phyloP scores from a whole-genome alignment of 352 stramenopile species.

The Pythium rishiriense region DNA sequence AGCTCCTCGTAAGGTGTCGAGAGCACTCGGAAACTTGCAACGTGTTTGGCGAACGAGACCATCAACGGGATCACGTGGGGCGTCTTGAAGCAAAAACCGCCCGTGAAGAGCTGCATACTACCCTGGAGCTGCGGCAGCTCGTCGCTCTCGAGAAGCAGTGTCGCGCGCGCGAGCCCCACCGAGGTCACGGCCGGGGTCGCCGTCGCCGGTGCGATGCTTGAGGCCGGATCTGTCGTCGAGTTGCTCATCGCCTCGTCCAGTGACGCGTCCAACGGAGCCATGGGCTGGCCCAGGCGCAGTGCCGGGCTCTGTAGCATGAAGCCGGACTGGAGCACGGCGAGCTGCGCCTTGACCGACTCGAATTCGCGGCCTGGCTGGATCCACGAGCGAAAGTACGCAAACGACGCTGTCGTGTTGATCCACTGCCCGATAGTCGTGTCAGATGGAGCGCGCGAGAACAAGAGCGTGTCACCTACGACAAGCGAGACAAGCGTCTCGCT shows the following conservation, averaged over 20 bases:
- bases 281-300: conserved; percentile 43
- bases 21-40: conserved; percentile 49
- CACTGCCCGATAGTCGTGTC: neutral
- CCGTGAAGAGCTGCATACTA: conserved; percentile 51
- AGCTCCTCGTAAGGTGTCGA: conserved; percentile 61
- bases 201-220: conserved; percentile 21
- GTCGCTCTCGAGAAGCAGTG: conserved; percentile 50
- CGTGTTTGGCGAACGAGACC: conserved; percentile 61
- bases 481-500: conserved; percentile 44
- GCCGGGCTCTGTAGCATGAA: conserved; percentile 64
- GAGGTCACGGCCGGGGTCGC: conserved; percentile 13
- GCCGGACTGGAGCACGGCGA: conserved; percentile 52
- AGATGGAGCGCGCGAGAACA: conserved; percentile 14
- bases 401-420: conserved; percentile 54
- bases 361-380: conserved; percentile 48
- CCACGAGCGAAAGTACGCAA: conserved; percentile 71
- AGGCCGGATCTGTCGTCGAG: neutral
- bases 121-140: conserved; percentile 45
- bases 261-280: conserved; percentile 40
- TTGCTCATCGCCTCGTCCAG: conserved; percentile 11
- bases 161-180: conserved; percentile 36
- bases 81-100: conserved; percentile 62
- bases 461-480: conserved; percentile 59
- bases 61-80: conserved; percentile 58
- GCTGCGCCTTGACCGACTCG: conserved; percentile 38